Percentiles rank a stretch among this genome's conserved stretches.
Evolutionary conservation across 139 green algal species (phyloP).

Genomic region (Parachlorella kessleri): DNA sequence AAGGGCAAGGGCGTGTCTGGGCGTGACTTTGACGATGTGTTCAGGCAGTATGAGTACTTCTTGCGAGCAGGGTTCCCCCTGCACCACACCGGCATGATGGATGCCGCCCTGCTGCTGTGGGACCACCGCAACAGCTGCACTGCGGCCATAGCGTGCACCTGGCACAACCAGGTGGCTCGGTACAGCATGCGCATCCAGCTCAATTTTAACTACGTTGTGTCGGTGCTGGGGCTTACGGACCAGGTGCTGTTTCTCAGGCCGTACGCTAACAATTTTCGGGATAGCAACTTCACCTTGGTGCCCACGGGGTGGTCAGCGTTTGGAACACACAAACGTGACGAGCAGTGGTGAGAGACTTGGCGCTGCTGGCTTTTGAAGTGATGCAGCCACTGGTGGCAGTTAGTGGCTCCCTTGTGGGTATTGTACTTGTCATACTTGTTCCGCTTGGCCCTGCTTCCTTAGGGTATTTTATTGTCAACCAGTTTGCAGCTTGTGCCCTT

Average conservation of each 20-base stretch:
- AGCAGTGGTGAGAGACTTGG: too few relatives aligned
- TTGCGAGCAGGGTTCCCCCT: not conserved
- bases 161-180: not conserved
- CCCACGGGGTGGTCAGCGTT: not conserved
- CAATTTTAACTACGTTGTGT: constrained; percentile 11
- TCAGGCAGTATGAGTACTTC: constrained; percentile 2
- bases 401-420: too few relatives aligned
- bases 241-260: not conserved
- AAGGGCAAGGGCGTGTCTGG: not conserved
- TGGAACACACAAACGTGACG: too few relatives aligned
- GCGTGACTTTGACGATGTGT: constrained; percentile 8
- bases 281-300: not conserved
- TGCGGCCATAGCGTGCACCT: not conserved
- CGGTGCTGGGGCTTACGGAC: not conserved
- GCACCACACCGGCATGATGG: constrained; percentile 1
- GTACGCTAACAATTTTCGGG: too few relatives aligned
- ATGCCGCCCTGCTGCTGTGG: not conserved
- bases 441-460: too few relatives aligned
- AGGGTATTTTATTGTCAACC: too few relatives aligned
- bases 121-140: constrained; percentile 2
- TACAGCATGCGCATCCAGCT: constrained; percentile 19
- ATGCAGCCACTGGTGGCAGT: too few relatives aligned
- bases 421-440: too few relatives aligned
- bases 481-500: too few relatives aligned
- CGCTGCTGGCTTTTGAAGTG: too few relatives aligned